Percentiles rank a stretch among this genome's conserved stretches.
phyloP scores from a whole-genome alignment of 345 rosid species.

The Gossypium sturtianum region DNA sequence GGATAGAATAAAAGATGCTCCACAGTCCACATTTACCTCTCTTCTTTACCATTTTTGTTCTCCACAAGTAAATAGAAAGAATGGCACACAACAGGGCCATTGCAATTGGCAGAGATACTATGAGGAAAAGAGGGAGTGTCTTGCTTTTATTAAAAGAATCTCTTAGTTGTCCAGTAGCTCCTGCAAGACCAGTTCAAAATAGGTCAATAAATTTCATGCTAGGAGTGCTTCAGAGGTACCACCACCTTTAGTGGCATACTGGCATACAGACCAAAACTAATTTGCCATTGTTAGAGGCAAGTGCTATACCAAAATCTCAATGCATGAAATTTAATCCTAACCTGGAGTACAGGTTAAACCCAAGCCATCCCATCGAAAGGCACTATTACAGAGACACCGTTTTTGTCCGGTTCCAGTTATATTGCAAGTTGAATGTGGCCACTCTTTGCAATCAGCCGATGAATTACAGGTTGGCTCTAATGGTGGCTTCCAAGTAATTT shows the following conservation, averaged over 20 bases:
- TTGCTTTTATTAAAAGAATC: not conserved
- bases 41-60: not conserved
- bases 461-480: conserved; percentile 7
- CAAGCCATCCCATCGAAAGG: conserved; percentile 10
- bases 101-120: conserved; percentile 1
- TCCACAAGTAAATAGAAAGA: conserved; percentile 7
- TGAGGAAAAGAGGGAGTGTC: conserved; percentile 10
- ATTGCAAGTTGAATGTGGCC: conserved; percentile 14
- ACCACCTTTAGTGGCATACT: not conserved
- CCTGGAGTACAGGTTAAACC: conserved; percentile 13
- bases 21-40: conserved; percentile 17
- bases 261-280: too few species aligned
- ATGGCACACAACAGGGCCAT: not conserved
- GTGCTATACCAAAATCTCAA: not conserved
- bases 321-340: not conserved
- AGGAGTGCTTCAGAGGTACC: not conserved
- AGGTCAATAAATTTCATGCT: not conserved
- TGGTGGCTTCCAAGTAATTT: conserved; percentile 7
- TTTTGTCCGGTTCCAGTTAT: not conserved
- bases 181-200: not conserved
- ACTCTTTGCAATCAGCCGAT: conserved; percentile 17
- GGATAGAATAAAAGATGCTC: not conserved
- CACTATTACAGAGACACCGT: conserved; percentile 10
- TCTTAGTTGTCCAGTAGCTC: not conserved
- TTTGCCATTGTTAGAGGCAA: too few species aligned